Conservation (phyloP, 352 stramenopile genomes). For the Phytopythium cucurbitacearum region DNA sequence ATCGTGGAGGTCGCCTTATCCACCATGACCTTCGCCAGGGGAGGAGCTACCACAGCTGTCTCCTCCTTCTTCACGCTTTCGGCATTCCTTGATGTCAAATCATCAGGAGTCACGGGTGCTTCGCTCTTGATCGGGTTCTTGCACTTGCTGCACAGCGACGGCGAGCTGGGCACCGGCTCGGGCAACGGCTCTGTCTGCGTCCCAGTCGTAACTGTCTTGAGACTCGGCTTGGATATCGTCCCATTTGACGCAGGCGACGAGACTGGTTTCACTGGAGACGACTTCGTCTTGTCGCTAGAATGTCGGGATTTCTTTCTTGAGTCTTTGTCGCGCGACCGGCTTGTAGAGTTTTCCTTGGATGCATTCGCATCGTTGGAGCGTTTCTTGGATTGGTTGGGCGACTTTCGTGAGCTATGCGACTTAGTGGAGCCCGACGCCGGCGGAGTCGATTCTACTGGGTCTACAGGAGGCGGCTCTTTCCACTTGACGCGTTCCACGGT, state of each 20-base stretch:
- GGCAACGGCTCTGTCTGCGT: constrained; percentile 5
- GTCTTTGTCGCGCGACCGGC: constrained; percentile 16
- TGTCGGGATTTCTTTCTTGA: constrained; percentile 13
- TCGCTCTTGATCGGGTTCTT: constrained; percentile 7
- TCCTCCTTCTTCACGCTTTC: constrained; percentile 27
- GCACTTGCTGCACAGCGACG: constrained; percentile 7
- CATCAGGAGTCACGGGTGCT: too few relatives aligned
- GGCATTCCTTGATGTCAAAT: background rate
- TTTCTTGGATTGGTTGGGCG: constrained; percentile 20
- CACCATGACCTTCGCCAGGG: constrained; percentile 23
- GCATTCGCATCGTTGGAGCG: constrained; percentile 6
- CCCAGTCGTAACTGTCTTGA: background rate
- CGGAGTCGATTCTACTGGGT: constrained; percentile 8
- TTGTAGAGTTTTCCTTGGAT: background rate
- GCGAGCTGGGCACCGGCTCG: constrained; percentile 1
- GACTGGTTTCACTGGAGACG: background rate
- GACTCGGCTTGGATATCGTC: background rate
- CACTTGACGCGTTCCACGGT: constrained; percentile 73
- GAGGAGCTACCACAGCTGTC: constrained; percentile 11
- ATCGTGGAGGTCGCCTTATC: constrained; percentile 7
- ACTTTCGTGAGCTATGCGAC: constrained; percentile 12
- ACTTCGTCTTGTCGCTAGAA: constrained; percentile 10
- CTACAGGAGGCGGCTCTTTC: constrained; percentile 55
- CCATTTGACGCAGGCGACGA: constrained; percentile 4
- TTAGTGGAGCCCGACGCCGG: constrained; percentile 5